Conservation (phyloP, 2,329 filamentous ascomycete species). For the Tolypocladium ophioglossoides region DNA sequence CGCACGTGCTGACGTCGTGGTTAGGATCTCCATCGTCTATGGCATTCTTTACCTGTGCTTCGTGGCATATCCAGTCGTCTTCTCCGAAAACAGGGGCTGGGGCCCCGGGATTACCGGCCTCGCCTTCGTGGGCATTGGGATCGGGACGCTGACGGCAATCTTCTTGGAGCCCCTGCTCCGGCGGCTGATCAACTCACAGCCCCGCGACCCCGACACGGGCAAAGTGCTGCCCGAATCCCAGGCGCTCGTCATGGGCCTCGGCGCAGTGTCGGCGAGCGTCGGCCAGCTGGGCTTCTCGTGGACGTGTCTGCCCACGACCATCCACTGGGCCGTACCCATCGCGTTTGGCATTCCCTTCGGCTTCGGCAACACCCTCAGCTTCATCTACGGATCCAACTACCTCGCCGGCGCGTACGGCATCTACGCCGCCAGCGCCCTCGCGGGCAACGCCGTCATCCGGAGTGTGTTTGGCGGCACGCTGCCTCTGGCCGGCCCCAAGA, state of each 20-base stretch:
- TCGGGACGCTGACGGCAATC: conserved; percentile 52
- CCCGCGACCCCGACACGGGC: conserved; percentile 64
- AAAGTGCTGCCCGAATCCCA: conserved; percentile 68
- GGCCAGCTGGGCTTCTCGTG: conserved; percentile 83
- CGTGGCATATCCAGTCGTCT: conserved; percentile 81
- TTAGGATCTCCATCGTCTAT: conserved; percentile 71
- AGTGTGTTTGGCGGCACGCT: conserved; percentile 66
- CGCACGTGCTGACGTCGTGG: not conserved
- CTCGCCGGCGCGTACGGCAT: conserved; percentile 70
- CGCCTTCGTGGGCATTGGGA: conserved; percentile 62
- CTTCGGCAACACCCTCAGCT: conserved; percentile 63
- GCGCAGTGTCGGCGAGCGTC: conserved; percentile 60
- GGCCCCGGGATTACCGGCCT: conserved; percentile 61
- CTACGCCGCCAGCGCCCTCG: conserved; percentile 71
- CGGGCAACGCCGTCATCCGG: conserved; percentile 67
- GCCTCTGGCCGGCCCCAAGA: conserved; percentile 61
- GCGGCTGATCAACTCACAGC: conserved; percentile 65
- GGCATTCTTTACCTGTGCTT: conserved; percentile 85
- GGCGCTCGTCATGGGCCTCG: conserved; percentile 69
- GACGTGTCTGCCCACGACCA: conserved; percentile 67
- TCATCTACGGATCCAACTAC: conserved; percentile 78
- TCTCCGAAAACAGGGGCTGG: conserved; percentile 67
- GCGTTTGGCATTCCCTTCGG: conserved; percentile 73
- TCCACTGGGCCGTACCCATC: conserved; percentile 76
- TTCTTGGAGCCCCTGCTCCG: conserved; percentile 61